These are phyloP conservation scores for Penicilliopsis zonata DNA, from an alignment of 495 filamentous ascomycete genomes.

Conservation along the genomic window DNA sequence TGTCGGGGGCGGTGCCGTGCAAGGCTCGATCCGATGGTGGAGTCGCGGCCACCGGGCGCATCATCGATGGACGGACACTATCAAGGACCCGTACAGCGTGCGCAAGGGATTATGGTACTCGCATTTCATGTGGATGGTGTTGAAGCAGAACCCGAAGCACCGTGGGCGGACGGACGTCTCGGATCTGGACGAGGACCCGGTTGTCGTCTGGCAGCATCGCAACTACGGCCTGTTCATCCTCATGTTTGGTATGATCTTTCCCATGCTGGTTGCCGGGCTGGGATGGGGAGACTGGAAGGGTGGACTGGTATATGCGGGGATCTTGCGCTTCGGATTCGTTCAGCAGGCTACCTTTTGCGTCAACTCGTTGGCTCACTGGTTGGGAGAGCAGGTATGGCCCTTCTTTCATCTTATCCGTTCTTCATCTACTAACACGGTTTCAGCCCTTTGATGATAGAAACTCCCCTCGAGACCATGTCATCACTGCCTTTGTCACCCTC, in stretches of 20 bases:
- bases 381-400: too few relatives aligned
- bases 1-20: constrained; percentile 86
- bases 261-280: constrained; percentile 72
- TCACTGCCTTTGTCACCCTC: constrained; percentile 90
- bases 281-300: constrained; percentile 85
- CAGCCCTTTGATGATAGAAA: constrained; percentile 99
- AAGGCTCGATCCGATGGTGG: constrained; percentile 98
- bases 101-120: constrained; percentile 96
- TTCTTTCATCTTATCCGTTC: too few relatives aligned
- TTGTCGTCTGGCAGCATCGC: constrained; percentile 91
- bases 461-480: constrained; percentile 90
- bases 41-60: constrained; percentile 91
- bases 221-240: constrained; percentile 85
- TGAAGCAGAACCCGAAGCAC: constrained; percentile 89
- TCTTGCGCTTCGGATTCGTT: constrained; percentile 94
- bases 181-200: constrained; percentile 87
- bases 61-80: constrained; percentile 97
- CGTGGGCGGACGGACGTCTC: constrained; percentile 94
- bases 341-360: constrained; percentile 99
- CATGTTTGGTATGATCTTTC: constrained; percentile 77
- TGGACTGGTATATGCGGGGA: constrained; percentile 89
- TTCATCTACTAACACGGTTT: too few relatives aligned
- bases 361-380: constrained; percentile 98
- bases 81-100: constrained; percentile 98
- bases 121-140: constrained; percentile 87